Percentiles rank a stretch among this genome's conserved stretches.
These are phyloP conservation scores for Blastomyces gilchristii DNA, from an alignment of 2,329 filamentous ascomycete genomes.

Conservation along the genomic window DNA sequence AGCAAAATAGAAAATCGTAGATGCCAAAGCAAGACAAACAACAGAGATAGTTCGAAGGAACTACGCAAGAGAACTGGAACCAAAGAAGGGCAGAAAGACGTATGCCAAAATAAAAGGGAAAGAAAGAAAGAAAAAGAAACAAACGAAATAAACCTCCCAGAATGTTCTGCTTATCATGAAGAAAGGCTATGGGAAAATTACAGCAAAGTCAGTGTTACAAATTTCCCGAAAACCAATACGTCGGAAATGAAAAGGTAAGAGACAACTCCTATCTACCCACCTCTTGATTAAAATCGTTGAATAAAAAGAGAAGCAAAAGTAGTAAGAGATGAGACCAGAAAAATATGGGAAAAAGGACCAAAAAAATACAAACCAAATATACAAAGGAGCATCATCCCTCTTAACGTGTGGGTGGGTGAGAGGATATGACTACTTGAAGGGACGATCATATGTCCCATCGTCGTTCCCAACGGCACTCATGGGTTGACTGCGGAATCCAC, in stretches of 20 bases:
- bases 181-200: neutral
- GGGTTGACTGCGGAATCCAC: constrained; percentile 30
- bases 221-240: neutral
- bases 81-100: neutral
- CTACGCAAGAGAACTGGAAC: neutral
- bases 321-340: neutral
- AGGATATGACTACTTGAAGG: constrained; percentile 17
- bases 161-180: neutral
- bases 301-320: neutral
- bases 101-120: neutral
- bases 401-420: neutral
- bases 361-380: neutral
- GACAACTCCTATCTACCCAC: neutral
- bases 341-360: neutral
- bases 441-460: constrained; percentile 23
- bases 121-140: neutral
- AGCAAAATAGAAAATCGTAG: neutral
- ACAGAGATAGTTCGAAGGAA: neutral
- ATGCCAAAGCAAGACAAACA: neutral
- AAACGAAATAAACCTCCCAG: neutral
- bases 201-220: neutral
- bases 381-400: neutral
- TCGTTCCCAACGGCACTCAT: constrained; percentile 27
- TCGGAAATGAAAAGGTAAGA: neutral
- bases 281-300: neutral